Conservation (phyloP, 129 eudicot genomes). For the Artemisia tridentata region DNA sequence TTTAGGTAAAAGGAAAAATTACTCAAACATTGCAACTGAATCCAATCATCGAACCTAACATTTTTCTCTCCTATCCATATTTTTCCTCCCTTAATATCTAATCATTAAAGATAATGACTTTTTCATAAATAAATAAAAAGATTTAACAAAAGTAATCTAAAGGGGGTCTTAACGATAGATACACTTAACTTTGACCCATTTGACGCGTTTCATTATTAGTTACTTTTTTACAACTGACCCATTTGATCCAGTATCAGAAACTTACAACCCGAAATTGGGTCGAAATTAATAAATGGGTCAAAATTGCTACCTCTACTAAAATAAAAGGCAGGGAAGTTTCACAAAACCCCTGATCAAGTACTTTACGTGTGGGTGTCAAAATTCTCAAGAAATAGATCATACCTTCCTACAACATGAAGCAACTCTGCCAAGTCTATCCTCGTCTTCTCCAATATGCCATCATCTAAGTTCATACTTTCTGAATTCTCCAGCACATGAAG, state of each 20-base stretch:
- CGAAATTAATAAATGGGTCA: not conserved
- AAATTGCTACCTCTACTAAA: not conserved
- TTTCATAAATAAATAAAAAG: no score
- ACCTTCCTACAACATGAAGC: slow-evolving; percentile 88
- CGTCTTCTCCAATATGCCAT: slow-evolving; percentile 59
- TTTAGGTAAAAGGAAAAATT: no score
- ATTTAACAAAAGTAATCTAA: no score
- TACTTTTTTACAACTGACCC: not conserved
- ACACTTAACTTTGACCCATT: not conserved
- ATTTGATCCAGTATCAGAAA: not conserved
- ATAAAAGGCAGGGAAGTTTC: slow-evolving; percentile 1
- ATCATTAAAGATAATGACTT: no score
- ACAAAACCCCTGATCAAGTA: not conserved
- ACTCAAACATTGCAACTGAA: no score
- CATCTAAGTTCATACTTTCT: slow-evolving; percentile 47
- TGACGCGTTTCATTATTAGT: not conserved
- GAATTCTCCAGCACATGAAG: slow-evolving; percentile 52
- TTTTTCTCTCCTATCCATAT: no score
- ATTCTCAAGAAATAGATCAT: slow-evolving; percentile 13
- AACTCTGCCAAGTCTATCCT: slow-evolving; percentile 83
- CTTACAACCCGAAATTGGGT: not conserved
- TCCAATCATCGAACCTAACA: no score
- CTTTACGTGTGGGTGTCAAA: not conserved
- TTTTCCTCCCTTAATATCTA: no score
- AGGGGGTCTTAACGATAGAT: no score